Evolutionary conservation across 768 basidiomycete genomes (phyloP).

Genomic region (Rhodotorula sphaerocarpa): DNA sequence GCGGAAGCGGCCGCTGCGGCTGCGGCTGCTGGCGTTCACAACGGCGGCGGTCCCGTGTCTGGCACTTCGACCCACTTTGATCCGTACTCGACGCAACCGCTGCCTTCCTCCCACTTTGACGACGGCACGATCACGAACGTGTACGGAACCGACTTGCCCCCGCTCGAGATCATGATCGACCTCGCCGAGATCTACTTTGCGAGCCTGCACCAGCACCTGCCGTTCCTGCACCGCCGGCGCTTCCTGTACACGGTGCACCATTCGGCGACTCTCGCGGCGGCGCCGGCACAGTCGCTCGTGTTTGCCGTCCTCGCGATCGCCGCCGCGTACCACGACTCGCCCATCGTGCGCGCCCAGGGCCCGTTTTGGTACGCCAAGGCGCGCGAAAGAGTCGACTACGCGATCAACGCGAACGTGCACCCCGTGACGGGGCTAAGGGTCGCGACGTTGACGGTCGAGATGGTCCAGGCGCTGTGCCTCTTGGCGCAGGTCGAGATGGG

Average conservation of each 20-base stretch:
- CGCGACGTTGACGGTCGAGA: slow-evolving; percentile 30
- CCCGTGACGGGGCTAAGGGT: background rate
- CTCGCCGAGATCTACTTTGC: slow-evolving; percentile 32
- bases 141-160: slow-evolving; percentile 15
- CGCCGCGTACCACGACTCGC: slow-evolving; percentile 23
- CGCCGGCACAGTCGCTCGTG: slow-evolving; percentile 29
- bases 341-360: slow-evolving; percentile 1
- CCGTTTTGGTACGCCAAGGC: slow-evolving; percentile 21
- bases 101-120: too few species aligned
- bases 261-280: slow-evolving; percentile 14
- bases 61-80: too few species aligned
- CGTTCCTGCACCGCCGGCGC: slow-evolving; percentile 33
- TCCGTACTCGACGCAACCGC: background rate
- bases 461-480: slow-evolving; percentile 27
- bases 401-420: slow-evolving; percentile 15
- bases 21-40: background rate
- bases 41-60: background rate
- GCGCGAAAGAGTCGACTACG: slow-evolving; percentile 19
- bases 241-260: slow-evolving; percentile 32
- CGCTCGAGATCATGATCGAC: slow-evolving; percentile 27
- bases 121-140: background rate
- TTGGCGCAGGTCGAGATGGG: slow-evolving; percentile 30
- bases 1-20: background rate
- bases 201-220: slow-evolving; percentile 28
- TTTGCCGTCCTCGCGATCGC: slow-evolving; percentile 28